Evolutionary conservation across 768 basidiomycete genomes (phyloP).

Genomic region (Leccinum pellstonianum): DNA sequence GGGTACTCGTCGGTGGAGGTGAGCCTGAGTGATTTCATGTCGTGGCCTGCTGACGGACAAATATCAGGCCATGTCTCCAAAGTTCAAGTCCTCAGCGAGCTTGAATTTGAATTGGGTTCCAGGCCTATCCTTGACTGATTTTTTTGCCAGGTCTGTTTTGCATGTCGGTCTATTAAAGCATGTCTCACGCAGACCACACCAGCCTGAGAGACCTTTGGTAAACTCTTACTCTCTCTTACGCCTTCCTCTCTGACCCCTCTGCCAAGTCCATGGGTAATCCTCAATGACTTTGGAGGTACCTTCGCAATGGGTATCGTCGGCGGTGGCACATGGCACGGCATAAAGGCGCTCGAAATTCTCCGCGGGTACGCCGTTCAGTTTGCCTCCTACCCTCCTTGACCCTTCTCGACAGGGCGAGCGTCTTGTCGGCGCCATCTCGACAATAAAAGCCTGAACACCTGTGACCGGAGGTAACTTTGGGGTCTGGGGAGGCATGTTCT

Average conservation of each 20-base stretch:
- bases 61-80: no score
- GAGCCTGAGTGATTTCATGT: no score
- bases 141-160: conserved; percentile 1
- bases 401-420: conserved; percentile 78
- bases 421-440: conserved; percentile 88
- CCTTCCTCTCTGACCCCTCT: background rate
- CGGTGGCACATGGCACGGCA: conserved; percentile 98
- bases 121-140: conserved; percentile 35
- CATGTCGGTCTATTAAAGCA: conserved; percentile 28
- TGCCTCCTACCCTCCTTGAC: background rate
- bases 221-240: background rate
- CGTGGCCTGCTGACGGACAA: no score
- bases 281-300: conserved; percentile 97
- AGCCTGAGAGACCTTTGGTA: conserved; percentile 94
- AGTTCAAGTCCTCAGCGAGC: no score
- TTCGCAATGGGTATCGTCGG: conserved; percentile 98
- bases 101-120: conserved; percentile 24
- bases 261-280: conserved; percentile 92
- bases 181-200: conserved; percentile 92
- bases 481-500: conserved; percentile 98
- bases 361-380: conserved; percentile 59
- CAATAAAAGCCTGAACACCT: conserved; percentile 96
- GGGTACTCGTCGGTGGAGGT: no score
- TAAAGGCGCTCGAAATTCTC: conserved; percentile 96
- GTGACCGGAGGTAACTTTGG: conserved; percentile 98